A percentile compares a stretch with the other conserved stretches of the same genome.
phyloP scores from a whole-genome alignment of 371 early-diverging fungal species.

The Basidiobolus meristosporus region DNA sequence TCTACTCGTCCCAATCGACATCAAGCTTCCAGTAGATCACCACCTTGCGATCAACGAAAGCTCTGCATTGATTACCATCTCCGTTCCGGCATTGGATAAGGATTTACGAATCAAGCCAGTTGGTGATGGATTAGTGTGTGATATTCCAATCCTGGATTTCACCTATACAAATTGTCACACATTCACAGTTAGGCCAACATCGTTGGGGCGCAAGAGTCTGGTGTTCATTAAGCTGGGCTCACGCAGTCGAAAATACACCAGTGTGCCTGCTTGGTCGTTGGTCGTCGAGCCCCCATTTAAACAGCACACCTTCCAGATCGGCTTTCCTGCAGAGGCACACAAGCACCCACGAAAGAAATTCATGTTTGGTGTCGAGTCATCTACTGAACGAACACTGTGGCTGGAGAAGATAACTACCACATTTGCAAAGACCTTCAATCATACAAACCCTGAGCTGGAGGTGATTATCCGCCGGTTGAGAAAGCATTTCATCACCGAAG shows the following conservation, averaged over 20 bases:
- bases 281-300: constrained; percentile 34
- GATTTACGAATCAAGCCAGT: constrained; percentile 27
- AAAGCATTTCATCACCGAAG: no score
- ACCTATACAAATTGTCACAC: constrained; percentile 15
- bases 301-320: constrained; percentile 32
- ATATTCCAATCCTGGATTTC: constrained; percentile 26
- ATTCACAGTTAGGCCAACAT: constrained; percentile 27
- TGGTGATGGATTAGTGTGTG: constrained; percentile 21
- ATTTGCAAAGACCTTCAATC: no score
- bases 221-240: constrained; percentile 24
- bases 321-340: no score
- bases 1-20: background rate
- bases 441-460: no score
- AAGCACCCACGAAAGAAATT: no score
- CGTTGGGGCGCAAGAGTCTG: constrained; percentile 27
- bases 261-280: constrained; percentile 26
- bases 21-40: background rate
- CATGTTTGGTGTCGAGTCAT: no score
- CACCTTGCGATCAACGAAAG: constrained; percentile 19
- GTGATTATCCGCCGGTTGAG: no score
- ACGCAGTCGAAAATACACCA: constrained; percentile 16
- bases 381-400: no score
- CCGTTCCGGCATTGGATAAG: constrained; percentile 25
- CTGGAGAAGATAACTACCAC: no score
- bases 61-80: constrained; percentile 22